These are phyloP conservation scores for Solanum stenotomum DNA, from an alignment of 257 asterid species.

Conservation along the genomic window DNA sequence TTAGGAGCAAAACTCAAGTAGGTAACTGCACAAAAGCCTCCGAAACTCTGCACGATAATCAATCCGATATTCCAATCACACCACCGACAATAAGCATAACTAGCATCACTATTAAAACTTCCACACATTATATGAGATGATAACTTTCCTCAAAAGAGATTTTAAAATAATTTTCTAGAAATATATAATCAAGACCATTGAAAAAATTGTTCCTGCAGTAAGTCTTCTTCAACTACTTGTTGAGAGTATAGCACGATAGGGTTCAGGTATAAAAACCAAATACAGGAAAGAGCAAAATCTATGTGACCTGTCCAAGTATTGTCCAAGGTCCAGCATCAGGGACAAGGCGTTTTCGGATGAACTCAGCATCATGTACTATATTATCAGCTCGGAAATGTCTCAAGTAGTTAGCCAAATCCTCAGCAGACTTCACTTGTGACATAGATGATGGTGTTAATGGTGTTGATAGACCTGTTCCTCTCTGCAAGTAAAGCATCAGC, in stretches of 20 bases:
- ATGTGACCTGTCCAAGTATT: constrained; percentile 73
- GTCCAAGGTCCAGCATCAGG: constrained; percentile 86
- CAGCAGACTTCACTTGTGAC: constrained; percentile 65
- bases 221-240: background rate
- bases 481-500: constrained; percentile 47
- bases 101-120: background rate
- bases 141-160: background rate
- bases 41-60: constrained; percentile 68
- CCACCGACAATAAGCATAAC: background rate
- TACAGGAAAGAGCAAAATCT: background rate
- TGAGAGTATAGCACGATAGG: background rate
- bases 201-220: background rate
- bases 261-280: background rate
- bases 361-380: constrained; percentile 86
- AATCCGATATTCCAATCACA: background rate
- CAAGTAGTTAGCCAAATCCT: constrained; percentile 58
- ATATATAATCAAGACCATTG: background rate
- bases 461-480: constrained; percentile 96
- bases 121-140: background rate
- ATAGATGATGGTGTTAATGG: constrained; percentile 75
- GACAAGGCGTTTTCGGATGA: constrained; percentile 65
- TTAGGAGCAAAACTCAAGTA: constrained; percentile 94
- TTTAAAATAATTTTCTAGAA: background rate
- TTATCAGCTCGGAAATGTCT: constrained; percentile 86
- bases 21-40: constrained; percentile 92